Base-by-base conservation (phyloP, 352 stramenopile species). In the Phytophthora fragariae region DNA sequence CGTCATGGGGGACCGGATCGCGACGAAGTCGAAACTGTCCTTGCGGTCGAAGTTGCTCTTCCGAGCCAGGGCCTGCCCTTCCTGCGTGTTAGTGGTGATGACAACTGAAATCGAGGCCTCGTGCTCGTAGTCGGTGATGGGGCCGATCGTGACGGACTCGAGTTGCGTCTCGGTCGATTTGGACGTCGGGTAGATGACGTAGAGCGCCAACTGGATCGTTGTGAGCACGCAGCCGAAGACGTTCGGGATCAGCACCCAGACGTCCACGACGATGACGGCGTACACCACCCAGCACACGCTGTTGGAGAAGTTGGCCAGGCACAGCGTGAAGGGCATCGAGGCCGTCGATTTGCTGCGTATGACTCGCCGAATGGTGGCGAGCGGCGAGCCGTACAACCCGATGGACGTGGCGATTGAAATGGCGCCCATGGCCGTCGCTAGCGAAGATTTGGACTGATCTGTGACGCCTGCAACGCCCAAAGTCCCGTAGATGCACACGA, bases 331-430 rank as follows among this genome's bases (percentile, higher is more conserved):
- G 5, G 68, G 76, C 57, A 83, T 80, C 10, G 72, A 80, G 1
- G 72, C 72, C n/a, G 72, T 74, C 9, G 76, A 80, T 33, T 80
- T 77, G 10, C 57, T 76, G 10, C 46, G 39, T 29, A 77, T 17
- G 2, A 82, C 46, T 37, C 77, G 70, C 47, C 67, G 70, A 41
- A 92, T 83, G 14, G 73, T 82, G 5, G 76, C 76, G 35, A 93
- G 79, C 12, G 84, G 84, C 0, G 86, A 92, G 3, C 80, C 76
- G 57, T 89, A 93, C 46, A 89, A 44, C 3, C 89, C 58, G 35
- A 91, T 72, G 39, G 79, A 90, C 3, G 84, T 88, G 15, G 59
- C 75, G 29, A 90, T 84, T 5, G 77, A 81, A 15, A 88, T 75
- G 39, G 73, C 85, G 5, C 84, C 85, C 33, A 90, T 76, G 2